Base-by-base conservation (phyloP, 2,329 filamentous ascomycete genomes). In the Xylariomycetidae sp. region DNA sequence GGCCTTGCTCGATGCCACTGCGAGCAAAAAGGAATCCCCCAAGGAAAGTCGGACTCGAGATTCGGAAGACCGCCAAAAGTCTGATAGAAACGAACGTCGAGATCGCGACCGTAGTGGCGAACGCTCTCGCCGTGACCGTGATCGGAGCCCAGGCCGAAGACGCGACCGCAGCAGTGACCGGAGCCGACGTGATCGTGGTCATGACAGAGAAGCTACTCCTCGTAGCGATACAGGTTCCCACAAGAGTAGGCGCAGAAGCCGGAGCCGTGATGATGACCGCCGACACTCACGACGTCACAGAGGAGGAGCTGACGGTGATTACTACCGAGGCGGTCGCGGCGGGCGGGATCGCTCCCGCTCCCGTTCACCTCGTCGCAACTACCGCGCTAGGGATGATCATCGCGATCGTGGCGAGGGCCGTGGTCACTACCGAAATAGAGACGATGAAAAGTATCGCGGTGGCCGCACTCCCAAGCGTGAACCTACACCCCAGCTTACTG, bases 1-100 rank as follows among this genome's bases (percentile, higher is more conserved):
- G 71, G 87, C 88, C 47, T 76, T 96, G 46, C 80, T 96, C 49
- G 88, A 95, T 63, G 86, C 85, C 32, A 87, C 85, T 43, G 86
- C 85, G 33, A 81, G 80, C 57, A 70, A 72, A 46, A 64, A 69
- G 40, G 58, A 59, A 38, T 64, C 67, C 34, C 66, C 73, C 34
- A 67, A 69, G 51, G 67, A 68, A 40, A 56, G 51, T 41, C 65
- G 64, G 50, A 49, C 59, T 44, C 58, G 63, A 46, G 75, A 77
- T 43, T 74, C 79, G 44, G 66, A 70, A 45, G 76, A 80, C 51
- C 70, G 74, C 36, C 69, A 72, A 44, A 79, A 69, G 45, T 63
- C 66, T 44, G 75, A 68, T 27, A 55, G 53, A 45, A 66, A 64
- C 48, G 55, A 59, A 16, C 49, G 53, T 38, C 44, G 43, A n/a